Evolutionary conservation across 2,329 filamentous ascomycete genomes (phyloP), one percentile per base, ranked within the genome.

Genomic region (Trichophyton benhamiae): DNA sequence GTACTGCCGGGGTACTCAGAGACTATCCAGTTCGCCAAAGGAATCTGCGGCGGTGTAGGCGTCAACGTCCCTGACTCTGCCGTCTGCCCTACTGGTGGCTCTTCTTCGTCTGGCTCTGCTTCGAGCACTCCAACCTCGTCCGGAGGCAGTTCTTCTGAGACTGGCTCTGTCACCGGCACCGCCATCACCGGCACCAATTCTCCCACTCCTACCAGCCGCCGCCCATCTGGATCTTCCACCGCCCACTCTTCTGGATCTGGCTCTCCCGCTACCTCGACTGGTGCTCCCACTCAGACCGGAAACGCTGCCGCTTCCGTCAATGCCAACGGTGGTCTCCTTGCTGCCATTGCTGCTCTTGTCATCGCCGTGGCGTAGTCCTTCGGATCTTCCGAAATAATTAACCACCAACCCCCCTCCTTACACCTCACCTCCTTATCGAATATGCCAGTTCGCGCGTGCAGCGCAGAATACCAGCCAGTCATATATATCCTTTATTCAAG

Each of bases 31-130:
- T 72, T 68, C 63, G 73, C 75, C 58, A 66, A 71, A 59, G 66
- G 68, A 20, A 71, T 77, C 67, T 78, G 76, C 66, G 68, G 68
- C 33, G 67, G 68, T 38, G 74, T 67, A 9, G 74, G 74, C 33
- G 68, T 75, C 36, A 66, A 72, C 58, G 66, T 77, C 25, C 74
- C 74, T 61, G 61, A 66, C 57, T 62, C 67, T 36, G 70, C 72
- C 27, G 67, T 64, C 60, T 75, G 73, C 64, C 38, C 62, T 11
- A 64, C 65, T 11, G 59, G 5, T 6, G 27, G 27, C 27, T 30
- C 48, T 27, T 33, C 25, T 27, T 33, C 25, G 17, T 33, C 65
- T 25, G 33, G 33, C 33, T 41, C 67, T 17, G 55, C 60, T 30
- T 9, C 65, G 25, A 42, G 30, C 20, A 63, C 65, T n/a, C 53